These are phyloP conservation scores for Cavenderia fasciculata DNA, from an alignment of 78 protist species.

Conservation along the genomic window DNA sequence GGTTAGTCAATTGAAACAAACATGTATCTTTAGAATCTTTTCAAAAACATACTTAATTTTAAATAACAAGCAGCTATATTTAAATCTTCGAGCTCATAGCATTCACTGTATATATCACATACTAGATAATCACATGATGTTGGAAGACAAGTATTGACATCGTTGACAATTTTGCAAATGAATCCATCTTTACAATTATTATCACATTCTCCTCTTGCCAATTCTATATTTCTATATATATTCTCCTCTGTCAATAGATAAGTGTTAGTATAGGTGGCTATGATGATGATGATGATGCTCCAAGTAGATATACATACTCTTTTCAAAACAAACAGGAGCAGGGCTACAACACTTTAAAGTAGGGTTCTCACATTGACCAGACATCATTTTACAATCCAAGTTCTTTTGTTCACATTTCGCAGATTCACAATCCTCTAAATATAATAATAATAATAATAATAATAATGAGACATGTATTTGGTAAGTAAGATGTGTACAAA, in stretches of 20 bases:
- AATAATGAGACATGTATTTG: too few species aligned
- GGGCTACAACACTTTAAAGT: constrained; percentile 18
- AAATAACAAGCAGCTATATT: constrained; percentile 23
- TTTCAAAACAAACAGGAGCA: not conserved
- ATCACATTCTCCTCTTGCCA: constrained; percentile 18
- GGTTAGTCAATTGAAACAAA: not conserved
- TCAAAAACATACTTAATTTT: not conserved
- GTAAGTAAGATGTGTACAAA: not conserved
- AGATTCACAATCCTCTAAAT: constrained; percentile 9
- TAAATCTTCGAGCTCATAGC: not conserved
- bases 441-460: not conserved
- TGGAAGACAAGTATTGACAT: constrained; percentile 1
- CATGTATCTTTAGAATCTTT: too few species aligned
- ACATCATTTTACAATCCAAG: not conserved
- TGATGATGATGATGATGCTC: too few species aligned
- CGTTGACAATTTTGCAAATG: constrained; percentile 8
- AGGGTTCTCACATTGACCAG: not conserved
- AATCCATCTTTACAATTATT: not conserved
- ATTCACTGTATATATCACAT: constrained; percentile 11
- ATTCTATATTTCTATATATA: too few species aligned
- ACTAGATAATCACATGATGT: not conserved
- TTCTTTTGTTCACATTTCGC: constrained; percentile 15
- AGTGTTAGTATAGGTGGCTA: too few species aligned
- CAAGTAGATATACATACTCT: not conserved
- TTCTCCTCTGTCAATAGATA: too few species aligned